Conservation (phyloP, 2,329 filamentous ascomycete genomes). For the Colletotrichum tofieldiae region DNA sequence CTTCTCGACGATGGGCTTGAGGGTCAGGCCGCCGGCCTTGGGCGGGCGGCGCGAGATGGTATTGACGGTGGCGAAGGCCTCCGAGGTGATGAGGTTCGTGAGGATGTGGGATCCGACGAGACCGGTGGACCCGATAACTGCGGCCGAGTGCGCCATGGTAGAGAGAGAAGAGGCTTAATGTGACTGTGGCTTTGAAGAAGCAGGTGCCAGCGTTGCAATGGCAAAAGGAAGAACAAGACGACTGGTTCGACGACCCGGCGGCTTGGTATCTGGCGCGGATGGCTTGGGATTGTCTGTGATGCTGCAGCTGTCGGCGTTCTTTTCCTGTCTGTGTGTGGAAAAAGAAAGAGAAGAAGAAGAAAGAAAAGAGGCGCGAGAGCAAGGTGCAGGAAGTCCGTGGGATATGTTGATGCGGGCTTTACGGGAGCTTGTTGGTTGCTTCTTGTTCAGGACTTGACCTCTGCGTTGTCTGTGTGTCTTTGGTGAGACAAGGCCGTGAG, state of each 20-base stretch:
- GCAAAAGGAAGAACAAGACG: not conserved
- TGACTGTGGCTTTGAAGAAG: constrained; percentile 14
- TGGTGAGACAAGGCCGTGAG: constrained; percentile 37
- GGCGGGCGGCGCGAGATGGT: constrained; percentile 79
- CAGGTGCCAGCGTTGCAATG: constrained; percentile 9
- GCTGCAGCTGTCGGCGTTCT: constrained; percentile 25
- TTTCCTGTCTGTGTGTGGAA: constrained; percentile 24
- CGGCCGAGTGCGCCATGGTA: constrained; percentile 37
- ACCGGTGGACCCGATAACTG: constrained; percentile 76
- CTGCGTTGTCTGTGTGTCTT: constrained; percentile 34
- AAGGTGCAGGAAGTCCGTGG: constrained; percentile 31
- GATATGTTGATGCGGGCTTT: constrained; percentile 39
- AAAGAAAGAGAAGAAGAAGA: not conserved
- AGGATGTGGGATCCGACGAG: constrained; percentile 84
- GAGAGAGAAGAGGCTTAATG: not conserved
- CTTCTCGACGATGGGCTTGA: constrained; percentile 75
- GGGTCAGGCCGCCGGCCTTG: constrained; percentile 60
- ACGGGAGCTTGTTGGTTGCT: constrained; percentile 26
- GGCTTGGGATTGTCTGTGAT: constrained; percentile 28
- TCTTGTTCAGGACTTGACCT: constrained; percentile 13
- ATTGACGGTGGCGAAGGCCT: constrained; percentile 68
- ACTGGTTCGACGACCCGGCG: constrained; percentile 31
- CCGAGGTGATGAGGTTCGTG: constrained; percentile 69
- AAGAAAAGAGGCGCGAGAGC: constrained; percentile 13
- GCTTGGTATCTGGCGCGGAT: constrained; percentile 13